Base-by-base conservation (phyloP, 352 stramenopile species). In the Peronospora tabacina region DNA sequence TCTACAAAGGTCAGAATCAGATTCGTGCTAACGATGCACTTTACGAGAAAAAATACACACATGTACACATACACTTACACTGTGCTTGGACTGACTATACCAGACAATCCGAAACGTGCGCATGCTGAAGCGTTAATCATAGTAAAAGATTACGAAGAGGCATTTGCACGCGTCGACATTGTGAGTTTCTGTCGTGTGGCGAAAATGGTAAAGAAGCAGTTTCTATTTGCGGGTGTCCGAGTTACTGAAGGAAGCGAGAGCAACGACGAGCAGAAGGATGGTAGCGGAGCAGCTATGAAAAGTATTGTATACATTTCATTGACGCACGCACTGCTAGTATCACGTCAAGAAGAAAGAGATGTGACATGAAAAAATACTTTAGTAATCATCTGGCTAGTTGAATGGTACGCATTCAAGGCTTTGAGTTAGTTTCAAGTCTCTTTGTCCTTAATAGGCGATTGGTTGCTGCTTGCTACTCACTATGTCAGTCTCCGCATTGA, bases 391-490 rank as follows among this genome's bases (percentile, higher is more conserved):
- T 26, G 22, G 22, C 3, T 26, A 26, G 22, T 5, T 26, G 22
- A 26, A 26, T 26, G 4, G 3, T 5, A 4, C 2, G 17, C 16
- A 38, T 20, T 2, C 4, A 22, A 15, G 41, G 56, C 48, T 82
- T 85, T 17, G 67, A 61, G 43, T 78, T 72, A 86, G 60, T 49
- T 91, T 97, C 85, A 0, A 96, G 50, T 17, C 0, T 84, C 87
- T 4, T 89, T 87, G 39, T 97, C 87, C 56, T 98, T 90, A 0
- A 80, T 94, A 12, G 68, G 10, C 89, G 73, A 52, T 98, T 97
- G 28, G 19, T 33, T 12, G 3, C 22, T n/a, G 24, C 10, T n/a
- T 10, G 38, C 5, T 26, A 6, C 19, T 22, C 19, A 22, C 19
- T 22, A 22, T 22, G 4, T 7, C 5, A 26, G 22, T 26, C 22